Evolutionary conservation across 2,329 filamentous ascomycete genomes (phyloP), one percentile per base, ranked within the genome.

Genomic region (Claviceps purpurea): DNA sequence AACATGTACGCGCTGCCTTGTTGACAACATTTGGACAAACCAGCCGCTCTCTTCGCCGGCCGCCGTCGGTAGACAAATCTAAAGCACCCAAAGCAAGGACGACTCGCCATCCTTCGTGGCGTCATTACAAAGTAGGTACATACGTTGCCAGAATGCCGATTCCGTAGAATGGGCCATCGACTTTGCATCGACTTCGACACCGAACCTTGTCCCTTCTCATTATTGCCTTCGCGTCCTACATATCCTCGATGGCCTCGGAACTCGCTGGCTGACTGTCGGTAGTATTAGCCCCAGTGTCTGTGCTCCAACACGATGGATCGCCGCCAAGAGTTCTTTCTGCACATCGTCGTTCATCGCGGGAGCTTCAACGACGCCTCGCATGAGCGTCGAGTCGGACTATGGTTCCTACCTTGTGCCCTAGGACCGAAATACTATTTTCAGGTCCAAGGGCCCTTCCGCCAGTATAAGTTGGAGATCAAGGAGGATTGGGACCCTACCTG

Each of bases 321-420:
- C 37, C 37, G 16, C 38, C 47, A 49, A 41, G 26, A 45, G 2
- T 57, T 55, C 50, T 47, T 50, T 13, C 43, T 55, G 37, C 50
- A 56, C 47, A 57, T 57, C 22, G 42, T 56, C 40, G 53, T 57
- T 40, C 53, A 51, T 30, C 56, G 56, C 4, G 56, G 56, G 7
- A 50, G 51, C 22, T 53, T 51, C 37, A 51, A 50, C 44, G 56
- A 56, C 49, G 55, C 49, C 8, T 53, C 50, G 38, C 47, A 49
- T 43, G 49, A 57, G 51, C 54, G 54, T 13, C 56, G 55, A 38
- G 50, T 52, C 2, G 54, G 56, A 8, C 51, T 56, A 5, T 52
- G 54, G 40, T 54, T 57, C 6, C 22, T 50, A 22, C 54, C 54
- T 16, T 47, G 49, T 16, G 50, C 53, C 26, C 37, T 47, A 42